Conservation (phyloP, 139 green algal genomes). For the Zygnema circumcarinatum region DNA sequence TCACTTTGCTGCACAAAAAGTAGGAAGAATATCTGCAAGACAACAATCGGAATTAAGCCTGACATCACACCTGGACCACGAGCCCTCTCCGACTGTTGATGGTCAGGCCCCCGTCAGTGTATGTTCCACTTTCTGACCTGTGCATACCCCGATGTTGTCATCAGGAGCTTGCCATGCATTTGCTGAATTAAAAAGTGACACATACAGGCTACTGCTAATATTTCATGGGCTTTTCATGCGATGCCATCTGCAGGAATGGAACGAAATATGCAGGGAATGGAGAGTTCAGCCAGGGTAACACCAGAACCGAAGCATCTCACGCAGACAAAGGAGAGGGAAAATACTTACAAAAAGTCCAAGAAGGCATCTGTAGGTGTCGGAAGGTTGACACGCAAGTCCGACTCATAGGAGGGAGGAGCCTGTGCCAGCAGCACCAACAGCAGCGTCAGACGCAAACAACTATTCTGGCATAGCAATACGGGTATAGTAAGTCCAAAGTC, state of each 20-base stretch:
- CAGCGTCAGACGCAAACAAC: not conserved
- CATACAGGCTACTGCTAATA: not conserved
- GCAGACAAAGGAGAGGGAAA: not conserved
- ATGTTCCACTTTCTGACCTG: not conserved
- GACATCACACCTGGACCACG: not conserved
- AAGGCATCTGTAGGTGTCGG: not conserved
- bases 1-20: too few species aligned
- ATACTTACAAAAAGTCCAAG: not conserved
- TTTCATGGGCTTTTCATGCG: not conserved
- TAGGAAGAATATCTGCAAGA: too few species aligned
- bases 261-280: not conserved
- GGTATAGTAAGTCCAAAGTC: too few species aligned
- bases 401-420: not conserved
- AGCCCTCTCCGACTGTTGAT: not conserved
- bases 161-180: not conserved
- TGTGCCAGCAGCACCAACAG: not conserved
- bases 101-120: not conserved
- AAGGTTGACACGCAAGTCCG: not conserved
- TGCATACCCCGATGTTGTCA: not conserved
- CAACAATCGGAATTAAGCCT: too few species aligned
- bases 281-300: not conserved
- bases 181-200: not conserved
- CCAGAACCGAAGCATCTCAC: not conserved
- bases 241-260: not conserved
- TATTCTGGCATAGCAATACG: too few species aligned